A percentile compares a stretch with the other conserved stretches of the same genome.
These are phyloP conservation scores for Suhomyces sp. DNA, from an alignment of 805 yeast genomes.

Conservation along the genomic window DNA sequence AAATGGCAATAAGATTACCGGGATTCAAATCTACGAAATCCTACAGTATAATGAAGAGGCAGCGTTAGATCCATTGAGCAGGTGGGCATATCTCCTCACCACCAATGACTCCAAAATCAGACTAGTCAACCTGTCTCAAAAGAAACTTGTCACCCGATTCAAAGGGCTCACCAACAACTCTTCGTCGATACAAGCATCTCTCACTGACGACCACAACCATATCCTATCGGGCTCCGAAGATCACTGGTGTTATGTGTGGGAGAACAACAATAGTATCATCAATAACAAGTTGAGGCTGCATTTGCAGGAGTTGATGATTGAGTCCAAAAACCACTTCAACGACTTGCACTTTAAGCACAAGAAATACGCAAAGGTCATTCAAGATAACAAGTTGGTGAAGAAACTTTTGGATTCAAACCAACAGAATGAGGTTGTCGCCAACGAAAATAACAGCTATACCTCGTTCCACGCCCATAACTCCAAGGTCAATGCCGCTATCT, in stretches of 20 bases:
- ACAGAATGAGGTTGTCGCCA: constrained; percentile 23
- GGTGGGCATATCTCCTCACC: constrained; percentile 52
- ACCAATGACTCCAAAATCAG: constrained; percentile 82
- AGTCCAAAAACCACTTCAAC: constrained; percentile 31
- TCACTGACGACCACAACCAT: constrained; percentile 54
- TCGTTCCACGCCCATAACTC: constrained; percentile 76
- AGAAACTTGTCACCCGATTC: constrained; percentile 59
- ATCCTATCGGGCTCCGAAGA: constrained; percentile 84
- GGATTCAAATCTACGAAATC: constrained; percentile 52
- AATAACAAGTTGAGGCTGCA: constrained; percentile 37
- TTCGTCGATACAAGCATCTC: constrained; percentile 67
- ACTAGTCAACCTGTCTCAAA: constrained; percentile 53
- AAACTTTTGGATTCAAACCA: constrained; percentile 27
- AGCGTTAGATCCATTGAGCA: constrained; percentile 11
- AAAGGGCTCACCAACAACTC: constrained; percentile 71
- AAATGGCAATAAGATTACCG: constrained; percentile 61
- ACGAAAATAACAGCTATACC: constrained; percentile 59
- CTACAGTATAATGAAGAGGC: constrained; percentile 5
- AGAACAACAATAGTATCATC: constrained; percentile 40
- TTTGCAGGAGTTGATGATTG: constrained; percentile 33
- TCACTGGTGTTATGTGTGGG: constrained; percentile 85
- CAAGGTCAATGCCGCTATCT: constrained; percentile 68
- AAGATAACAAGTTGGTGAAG: constrained; percentile 26
- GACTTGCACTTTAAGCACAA: constrained; percentile 30
- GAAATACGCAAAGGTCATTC: constrained; percentile 25